These are phyloP conservation scores for Scutellaria minor DNA, from an alignment of 257 asterid species.

Conservation along the genomic window DNA sequence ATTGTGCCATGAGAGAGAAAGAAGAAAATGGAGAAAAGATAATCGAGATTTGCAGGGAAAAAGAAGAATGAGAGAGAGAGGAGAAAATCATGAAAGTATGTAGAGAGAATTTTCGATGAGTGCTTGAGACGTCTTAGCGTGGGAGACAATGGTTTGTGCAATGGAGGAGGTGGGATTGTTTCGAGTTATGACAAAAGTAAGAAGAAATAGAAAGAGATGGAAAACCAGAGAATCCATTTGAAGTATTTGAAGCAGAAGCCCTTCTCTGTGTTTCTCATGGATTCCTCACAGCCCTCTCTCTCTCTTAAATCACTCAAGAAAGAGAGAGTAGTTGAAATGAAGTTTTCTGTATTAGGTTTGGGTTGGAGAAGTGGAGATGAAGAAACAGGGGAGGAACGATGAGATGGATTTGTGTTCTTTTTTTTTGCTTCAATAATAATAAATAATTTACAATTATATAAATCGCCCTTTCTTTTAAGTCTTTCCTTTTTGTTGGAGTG, in stretches of 20 bases:
- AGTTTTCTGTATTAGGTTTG: slow-evolving; percentile 56
- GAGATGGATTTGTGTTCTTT: slow-evolving; percentile 47
- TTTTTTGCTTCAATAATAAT: slow-evolving; percentile 49
- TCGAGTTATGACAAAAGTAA: not conserved
- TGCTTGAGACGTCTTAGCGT: slow-evolving; percentile 59
- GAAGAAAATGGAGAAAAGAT: no score
- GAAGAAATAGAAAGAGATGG: no score
- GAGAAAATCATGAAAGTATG: not conserved
- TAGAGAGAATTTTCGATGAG: slow-evolving; percentile 50
- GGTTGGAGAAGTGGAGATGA: slow-evolving; percentile 49
- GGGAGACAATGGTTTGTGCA: slow-evolving; percentile 49
- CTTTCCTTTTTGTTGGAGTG: no score
- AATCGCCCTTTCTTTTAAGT: no score
- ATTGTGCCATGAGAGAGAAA: no score
- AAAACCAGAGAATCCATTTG: no score
- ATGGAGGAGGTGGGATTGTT: slow-evolving; percentile 43
- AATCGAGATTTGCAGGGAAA: no score
- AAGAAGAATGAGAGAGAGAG: no score
- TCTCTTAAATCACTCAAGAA: slow-evolving; percentile 34
- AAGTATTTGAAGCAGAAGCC: slow-evolving; percentile 42
- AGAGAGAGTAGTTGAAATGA: slow-evolving; percentile 47
- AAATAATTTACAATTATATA: not conserved
- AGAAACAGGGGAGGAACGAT: slow-evolving; percentile 39
- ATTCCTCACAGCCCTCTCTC: not conserved
- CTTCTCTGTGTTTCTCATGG: slow-evolving; percentile 40